Evolutionary conservation across 495 filamentous ascomycete species (phyloP).

Genomic region (Astrocystis sublimbata): DNA sequence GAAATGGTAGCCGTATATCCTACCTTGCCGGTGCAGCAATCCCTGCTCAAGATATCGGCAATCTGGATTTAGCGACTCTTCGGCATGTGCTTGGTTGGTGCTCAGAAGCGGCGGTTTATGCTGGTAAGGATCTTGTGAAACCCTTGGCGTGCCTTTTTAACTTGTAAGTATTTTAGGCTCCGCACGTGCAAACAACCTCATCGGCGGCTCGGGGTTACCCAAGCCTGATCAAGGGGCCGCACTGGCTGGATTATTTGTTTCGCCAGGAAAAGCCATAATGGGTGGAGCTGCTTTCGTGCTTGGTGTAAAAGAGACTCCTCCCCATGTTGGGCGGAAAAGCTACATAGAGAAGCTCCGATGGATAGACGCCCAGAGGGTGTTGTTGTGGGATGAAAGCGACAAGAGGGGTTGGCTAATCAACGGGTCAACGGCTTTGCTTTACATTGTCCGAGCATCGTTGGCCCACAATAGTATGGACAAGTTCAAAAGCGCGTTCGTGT

Average conservation of each 20-base stretch:
- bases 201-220: background rate
- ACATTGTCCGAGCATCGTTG: conserved; percentile 32
- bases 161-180: background rate
- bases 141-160: background rate
- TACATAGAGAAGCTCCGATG: conserved; percentile 16
- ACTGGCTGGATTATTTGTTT: background rate
- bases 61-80: background rate
- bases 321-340: background rate
- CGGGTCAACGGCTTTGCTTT: conserved; percentile 35
- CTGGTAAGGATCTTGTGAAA: background rate
- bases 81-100: background rate
- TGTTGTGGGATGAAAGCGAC: conserved; percentile 36
- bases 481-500: conserved; percentile 10
- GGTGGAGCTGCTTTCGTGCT: background rate
- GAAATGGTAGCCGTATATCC: conserved; percentile 23
- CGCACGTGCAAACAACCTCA: background rate
- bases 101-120: background rate
- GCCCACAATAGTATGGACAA: conserved; percentile 11
- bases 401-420: conserved; percentile 37
- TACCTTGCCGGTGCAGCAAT: too few species aligned
- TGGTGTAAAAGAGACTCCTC: background rate
- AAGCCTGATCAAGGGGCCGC: background rate
- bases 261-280: background rate
- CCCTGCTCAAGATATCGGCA: background rate
- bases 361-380: conserved; percentile 24